Base-by-base conservation (phyloP, 441 rosid genomes). In the Brassica balearica region DNA sequence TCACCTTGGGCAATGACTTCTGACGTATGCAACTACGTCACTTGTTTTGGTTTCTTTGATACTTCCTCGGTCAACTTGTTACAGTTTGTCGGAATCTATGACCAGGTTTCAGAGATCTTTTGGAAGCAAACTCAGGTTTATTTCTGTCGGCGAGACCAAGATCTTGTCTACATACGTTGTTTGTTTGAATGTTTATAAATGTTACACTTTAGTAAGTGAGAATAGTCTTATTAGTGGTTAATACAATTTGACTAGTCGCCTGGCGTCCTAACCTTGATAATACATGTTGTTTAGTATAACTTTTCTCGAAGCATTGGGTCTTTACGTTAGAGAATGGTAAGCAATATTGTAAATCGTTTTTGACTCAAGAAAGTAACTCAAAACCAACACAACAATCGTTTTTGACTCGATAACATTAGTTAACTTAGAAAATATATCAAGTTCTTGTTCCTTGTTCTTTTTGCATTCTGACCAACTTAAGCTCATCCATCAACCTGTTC, bases 401-500 rank as follows among this genome's bases (percentile, higher is more conserved):
- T 23, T 23, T 23, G 4, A 23, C 27, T 23, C 27, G 27, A 23
- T 23, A 23, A 23, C 27, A 23, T 23, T 23, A 1, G 20, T 6
- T 9, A 62, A 51, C 29, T 61, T 62, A 41, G 32, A 65, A 77
- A 70, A 36, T 29, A 29, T 29, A 58, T 55, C 63, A 69, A 15
- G 6, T 32, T 69, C 2, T 36, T 22, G 23, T 4, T 38, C 25
- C 71, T 23, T 65, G 34, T 14, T 46, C 68, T 8, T 66, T 77
- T 41, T 77, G 68, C 55, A 56, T 2, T 34, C 14, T 78, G n/a
- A 78, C 73, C 32, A 72, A 58, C 69, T 29, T 68, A 67, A 79
- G 65, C 23, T 85, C 86, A 72, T 85, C 68, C 27, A 88, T 85
- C 8, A 87, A 72, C 20, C 17, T 58, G 2, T 41, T 23, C 25